Conservation (phyloP, 2,329 filamentous ascomycete species). For the Colletotrichum ledebouriae region DNA sequence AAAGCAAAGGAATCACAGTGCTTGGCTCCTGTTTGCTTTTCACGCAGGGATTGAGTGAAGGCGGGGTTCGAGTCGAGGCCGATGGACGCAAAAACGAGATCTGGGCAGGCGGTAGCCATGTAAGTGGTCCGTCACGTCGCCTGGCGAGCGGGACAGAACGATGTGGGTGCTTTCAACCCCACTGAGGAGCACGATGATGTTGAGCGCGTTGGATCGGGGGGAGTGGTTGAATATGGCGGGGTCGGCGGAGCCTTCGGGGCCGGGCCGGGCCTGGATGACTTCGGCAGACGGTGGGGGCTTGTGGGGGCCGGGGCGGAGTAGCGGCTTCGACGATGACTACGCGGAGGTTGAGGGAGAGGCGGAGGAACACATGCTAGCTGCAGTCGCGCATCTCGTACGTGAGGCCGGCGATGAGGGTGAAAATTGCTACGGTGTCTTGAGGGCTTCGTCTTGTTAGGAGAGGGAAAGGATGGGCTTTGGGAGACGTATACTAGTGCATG, state of each 20-base stretch:
- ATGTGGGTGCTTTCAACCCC: slow-evolving; percentile 9
- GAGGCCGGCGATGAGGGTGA: slow-evolving; percentile 27
- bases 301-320: slow-evolving; percentile 27
- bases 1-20: not conserved
- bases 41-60: not conserved
- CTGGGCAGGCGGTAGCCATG: slow-evolving; percentile 12
- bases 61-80: slow-evolving; percentile 26
- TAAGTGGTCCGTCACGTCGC: slow-evolving; percentile 21
- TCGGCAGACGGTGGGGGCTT: slow-evolving; percentile 6
- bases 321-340: slow-evolving; percentile 30
- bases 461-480: slow-evolving; percentile 7
- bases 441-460: slow-evolving; percentile 28
- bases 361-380: slow-evolving; percentile 25
- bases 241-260: slow-evolving; percentile 22
- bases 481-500: slow-evolving; percentile 27
- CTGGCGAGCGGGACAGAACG: slow-evolving; percentile 27
- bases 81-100: slow-evolving; percentile 19
- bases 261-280: slow-evolving; percentile 34
- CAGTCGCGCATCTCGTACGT: slow-evolving; percentile 36
- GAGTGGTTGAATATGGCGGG: slow-evolving; percentile 32
- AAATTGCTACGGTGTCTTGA: not conserved
- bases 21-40: not conserved
- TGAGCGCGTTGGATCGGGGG: slow-evolving; percentile 31
- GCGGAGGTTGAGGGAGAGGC: slow-evolving; percentile 24
- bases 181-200: slow-evolving; percentile 16